A percentile compares a stretch with the other conserved stretches of the same genome.
Conservation (phyloP, 129 eudicot species). For the Tagetes erecta region DNA sequence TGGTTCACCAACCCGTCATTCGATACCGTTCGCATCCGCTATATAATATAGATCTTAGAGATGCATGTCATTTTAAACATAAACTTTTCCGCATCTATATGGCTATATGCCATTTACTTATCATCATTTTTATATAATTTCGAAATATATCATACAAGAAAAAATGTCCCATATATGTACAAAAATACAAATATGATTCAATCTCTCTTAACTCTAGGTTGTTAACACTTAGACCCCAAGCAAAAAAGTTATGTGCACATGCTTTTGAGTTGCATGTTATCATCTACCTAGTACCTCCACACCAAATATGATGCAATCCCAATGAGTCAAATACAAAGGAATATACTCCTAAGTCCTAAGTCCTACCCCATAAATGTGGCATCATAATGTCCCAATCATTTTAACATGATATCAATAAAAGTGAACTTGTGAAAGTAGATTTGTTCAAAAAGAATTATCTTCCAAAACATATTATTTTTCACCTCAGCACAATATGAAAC, state of each 20-base stretch:
- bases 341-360: background rate
- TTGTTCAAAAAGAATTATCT: constrained; percentile 12
- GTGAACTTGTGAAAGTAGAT: background rate
- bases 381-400: background rate
- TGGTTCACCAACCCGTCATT: no score
- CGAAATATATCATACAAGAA: background rate
- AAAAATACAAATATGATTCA: background rate
- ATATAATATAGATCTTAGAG: no score
- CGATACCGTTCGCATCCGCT: no score
- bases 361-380: background rate
- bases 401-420: background rate
- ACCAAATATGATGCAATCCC: background rate
- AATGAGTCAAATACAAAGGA: background rate
- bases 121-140: background rate
- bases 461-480: background rate
- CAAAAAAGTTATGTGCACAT: background rate
- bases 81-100: background rate
- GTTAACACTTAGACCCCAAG: background rate
- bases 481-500: constrained; percentile 13
- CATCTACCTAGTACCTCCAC: background rate
- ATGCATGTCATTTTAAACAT: background rate
- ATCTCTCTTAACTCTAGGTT: background rate
- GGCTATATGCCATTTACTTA: background rate
- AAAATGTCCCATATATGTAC: background rate
- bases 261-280: background rate